Base-by-base conservation (phyloP, 495 filamentous ascomycete genomes). In the Neurospora sp. region DNA sequence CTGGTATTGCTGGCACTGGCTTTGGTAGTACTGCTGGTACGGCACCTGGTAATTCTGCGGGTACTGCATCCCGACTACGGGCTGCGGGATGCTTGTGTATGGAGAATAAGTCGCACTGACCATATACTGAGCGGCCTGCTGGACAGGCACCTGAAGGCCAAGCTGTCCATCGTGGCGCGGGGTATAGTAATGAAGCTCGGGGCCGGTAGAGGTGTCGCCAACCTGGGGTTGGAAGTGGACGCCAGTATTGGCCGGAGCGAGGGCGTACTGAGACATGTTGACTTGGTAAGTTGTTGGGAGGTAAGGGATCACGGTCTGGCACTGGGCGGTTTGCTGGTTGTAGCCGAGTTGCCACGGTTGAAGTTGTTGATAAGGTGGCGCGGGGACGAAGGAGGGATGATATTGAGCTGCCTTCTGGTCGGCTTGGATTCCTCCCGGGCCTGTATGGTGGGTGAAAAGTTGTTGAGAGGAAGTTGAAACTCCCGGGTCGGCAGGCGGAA, bases 201-300 rank as follows among this genome's bases (percentile, higher is more conserved):
- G 79, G 1, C 85, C 86, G 71, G 78, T 76, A 39, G 80, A 81
- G 27, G 85, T 86, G 39, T 83, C 82, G 39, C 82, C 81, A 20
- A 84, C 82, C 27, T 84, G 85, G 2, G 85, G 86, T 70, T 86
- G 83, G 72, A 81, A 85, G 78, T 84, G 81, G 27, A 79, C 73
- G 74, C 82, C 76, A 14, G 48, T 69, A 16, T 59, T 72, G 69
- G 70, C 74, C 46, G 70, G 71, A 18, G 70, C 69, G 40, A 53
- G 68, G 37, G 53, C 53, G 53, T 66, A 66, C 53, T 66, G 53
- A 18, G 53, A 66, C 22, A 39, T 38, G 42, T 53, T 59, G 46
- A 61, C 22, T 41, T 46, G 69, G 20, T 42, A 40, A 5, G 39
- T 38, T 20, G 42, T 42, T 9, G 70, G 70, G 9, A 59, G 22